phyloP scores from a whole-genome alignment of 495 filamentous ascomycete genomes.

The Penicillium fimorum region DNA sequence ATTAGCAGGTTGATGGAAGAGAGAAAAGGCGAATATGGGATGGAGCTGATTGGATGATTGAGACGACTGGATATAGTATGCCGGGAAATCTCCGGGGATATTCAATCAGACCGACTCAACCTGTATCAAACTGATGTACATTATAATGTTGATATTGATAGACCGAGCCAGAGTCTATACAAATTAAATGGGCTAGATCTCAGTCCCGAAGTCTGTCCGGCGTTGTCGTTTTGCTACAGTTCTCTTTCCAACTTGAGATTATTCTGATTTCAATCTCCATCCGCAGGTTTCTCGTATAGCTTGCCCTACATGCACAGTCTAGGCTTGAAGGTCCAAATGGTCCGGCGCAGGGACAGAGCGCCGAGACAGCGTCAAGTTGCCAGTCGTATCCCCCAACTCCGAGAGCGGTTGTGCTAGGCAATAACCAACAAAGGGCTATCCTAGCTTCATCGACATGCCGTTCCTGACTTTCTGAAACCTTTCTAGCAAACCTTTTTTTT shows the following conservation, averaged over 20 bases:
- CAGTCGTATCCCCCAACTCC: not conserved
- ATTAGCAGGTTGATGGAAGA: not conserved
- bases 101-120: not conserved
- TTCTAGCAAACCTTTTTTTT: not conserved
- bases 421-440: not conserved
- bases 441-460: not conserved
- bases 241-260: not conserved
- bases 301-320: not conserved
- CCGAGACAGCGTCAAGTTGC: not conserved
- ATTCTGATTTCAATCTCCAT: not conserved
- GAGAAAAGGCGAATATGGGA: not conserved
- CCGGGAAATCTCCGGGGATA: not conserved
- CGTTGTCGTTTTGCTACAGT: not conserved
- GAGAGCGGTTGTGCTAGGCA: not conserved
- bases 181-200: not conserved
- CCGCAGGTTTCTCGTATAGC: not conserved
- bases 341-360: constrained; percentile 5
- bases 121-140: not conserved
- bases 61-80: not conserved
- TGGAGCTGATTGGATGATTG: not conserved
- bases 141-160: not conserved
- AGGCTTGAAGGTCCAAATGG: constrained; percentile 1
- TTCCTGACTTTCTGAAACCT: not conserved
- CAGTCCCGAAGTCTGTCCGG: not conserved
- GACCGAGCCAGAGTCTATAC: not conserved